Evolutionary conservation across 306 rosid genomes (phyloP), one percentile per base, ranked within the genome.

Genomic region (Cicer yamashitae): DNA sequence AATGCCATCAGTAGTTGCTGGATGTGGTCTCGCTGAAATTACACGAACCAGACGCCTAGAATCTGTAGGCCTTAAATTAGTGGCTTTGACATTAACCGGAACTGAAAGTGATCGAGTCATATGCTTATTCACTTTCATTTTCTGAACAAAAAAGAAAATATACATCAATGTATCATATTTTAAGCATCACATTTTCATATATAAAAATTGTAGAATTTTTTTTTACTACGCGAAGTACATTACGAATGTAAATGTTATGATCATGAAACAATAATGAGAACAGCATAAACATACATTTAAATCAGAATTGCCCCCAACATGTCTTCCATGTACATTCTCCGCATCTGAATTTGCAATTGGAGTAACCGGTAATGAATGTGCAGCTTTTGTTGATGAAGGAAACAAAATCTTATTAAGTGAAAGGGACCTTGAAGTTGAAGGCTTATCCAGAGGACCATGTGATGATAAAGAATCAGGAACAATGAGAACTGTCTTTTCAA

Each of bases 51-150:
- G 73, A 52, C 94, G 69, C 83, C 83, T 87, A 47, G 96, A 83
- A 83, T 86, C 89, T 54, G 82, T 63, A 69, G 75, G 82, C 88
- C 84, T 87, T 74, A 86, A 78, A 67, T 77, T 84, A 79, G 77
- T 70, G 50, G 82, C 41, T 80, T 85, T 88, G 51, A 82, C 72
- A 68, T 86, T 77, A 73, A 84, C 88, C 48, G 98, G 98, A 71
- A 90, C 98, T 7, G 98, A 92, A 60, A 88, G 82, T 71, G 98
- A 92, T 68, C 98, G 91, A 61, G 84, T 74, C 74, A 92, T 90
- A 41, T 80, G 89, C 76, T 82, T 89, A 67, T 82, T 84, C 61
- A 67, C 86, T 64, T 85, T 88, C 48, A 25, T 48, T 80, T 74
- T 82, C 98, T 92, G 86, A 34, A 61, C 57, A 8, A 14, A 68